Conservation (phyloP, 1,284 basidiomycete species). For the Cutaneotrichosporon sp. region DNA sequence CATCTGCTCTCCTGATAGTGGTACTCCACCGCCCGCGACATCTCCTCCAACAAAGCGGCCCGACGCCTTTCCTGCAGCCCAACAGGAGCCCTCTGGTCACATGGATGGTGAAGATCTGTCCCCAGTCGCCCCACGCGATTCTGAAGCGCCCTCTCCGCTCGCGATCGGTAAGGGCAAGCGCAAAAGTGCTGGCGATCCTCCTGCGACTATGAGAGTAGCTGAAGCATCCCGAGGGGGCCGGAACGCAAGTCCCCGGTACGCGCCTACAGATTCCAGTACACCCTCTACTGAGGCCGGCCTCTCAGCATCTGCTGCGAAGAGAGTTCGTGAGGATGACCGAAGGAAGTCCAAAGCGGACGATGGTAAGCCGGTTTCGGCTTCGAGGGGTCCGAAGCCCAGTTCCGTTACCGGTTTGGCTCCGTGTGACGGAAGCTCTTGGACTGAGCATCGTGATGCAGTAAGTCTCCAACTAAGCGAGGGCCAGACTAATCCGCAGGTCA, state of each 20-base stretch:
- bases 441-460: constrained; percentile 36
- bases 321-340: background rate
- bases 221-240: background rate
- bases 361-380: no score
- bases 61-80: constrained; percentile 30
- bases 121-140: background rate
- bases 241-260: background rate
- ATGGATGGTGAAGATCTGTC: background rate
- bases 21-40: background rate
- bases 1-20: constrained; percentile 20
- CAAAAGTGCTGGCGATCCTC: constrained; percentile 11
- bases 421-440: constrained; percentile 14
- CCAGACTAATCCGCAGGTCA: constrained; percentile 24
- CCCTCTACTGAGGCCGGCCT: background rate
- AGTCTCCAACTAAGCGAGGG: background rate
- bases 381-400: background rate
- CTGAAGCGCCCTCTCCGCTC: background rate
- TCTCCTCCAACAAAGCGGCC: constrained; percentile 24
- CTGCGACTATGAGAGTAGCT: background rate
- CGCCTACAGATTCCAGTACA: background rate
- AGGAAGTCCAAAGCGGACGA: constrained; percentile 4
- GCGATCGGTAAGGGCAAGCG: constrained; percentile 25
- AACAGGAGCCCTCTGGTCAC: background rate
- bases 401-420: background rate
- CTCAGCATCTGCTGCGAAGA: background rate